Evolutionary conservation across 2,329 filamentous ascomycete species (phyloP), one percentile per base, ranked within the genome.

Genomic region (Phyllosticta citriasiana): DNA sequence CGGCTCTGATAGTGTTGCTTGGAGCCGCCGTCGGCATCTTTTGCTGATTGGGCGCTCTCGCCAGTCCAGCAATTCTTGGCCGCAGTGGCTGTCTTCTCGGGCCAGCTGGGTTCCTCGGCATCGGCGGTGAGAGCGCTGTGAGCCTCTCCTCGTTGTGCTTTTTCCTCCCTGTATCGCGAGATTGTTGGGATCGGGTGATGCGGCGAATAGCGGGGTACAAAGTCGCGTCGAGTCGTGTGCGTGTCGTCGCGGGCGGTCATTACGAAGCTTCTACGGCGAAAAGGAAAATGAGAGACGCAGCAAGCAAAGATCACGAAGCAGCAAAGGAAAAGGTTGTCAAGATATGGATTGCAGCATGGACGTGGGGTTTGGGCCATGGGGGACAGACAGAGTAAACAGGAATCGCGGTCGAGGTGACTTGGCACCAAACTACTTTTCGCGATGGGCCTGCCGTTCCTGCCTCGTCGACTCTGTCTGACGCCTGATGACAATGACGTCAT

Each of bases 151-250:
- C 77, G 73, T 16, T 72, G 68, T 55, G 77, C 68, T 67, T 79
- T 77, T 66, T 79, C 77, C 63, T 79, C 70, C 33, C 74, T 73
- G 63, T 79, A 80, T 59, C 72, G 73, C 56, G 75, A 70, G 30
- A 80, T 73, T 6, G 78, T 80, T 2, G 78, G 78, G 40, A 80
- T 77, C 22, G 74, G 73, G 59, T 78, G 73, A 51, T 73, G 71
- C 2, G 71, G 69, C 3, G 73, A 78, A 65, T 79, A 78, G 5
- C 77, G 76, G 19, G 72, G 69, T 55, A 72, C 72, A 68, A 77
- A 74, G 62, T 71, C 69, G 30, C 69, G 72, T 56, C 71, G 68
- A 40, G 65, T 64, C 14, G 65, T 67, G 26, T 76, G 68, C n/a
- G 75, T 71, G 57, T 77, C 77, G 47, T 79, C 78, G 47, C 77